These are phyloP conservation scores for Rutidosis leptorrhynchoides DNA, from an alignment of 129 eudicot species.

Conservation along the genomic window DNA sequence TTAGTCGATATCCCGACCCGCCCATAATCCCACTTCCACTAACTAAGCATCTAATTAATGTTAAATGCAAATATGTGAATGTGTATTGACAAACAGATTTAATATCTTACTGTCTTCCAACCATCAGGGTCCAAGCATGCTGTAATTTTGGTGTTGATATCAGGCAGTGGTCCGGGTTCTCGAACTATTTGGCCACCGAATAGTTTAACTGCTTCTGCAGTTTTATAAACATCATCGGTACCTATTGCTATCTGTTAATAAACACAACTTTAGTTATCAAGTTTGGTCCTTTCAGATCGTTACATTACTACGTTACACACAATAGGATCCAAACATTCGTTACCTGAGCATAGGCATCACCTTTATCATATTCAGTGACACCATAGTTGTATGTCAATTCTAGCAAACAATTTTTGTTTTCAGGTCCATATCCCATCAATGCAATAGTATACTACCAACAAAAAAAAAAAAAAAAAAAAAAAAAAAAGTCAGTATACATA, in stretches of 20 bases:
- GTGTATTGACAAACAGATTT: neutral
- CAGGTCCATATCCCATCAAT: conserved; percentile 97
- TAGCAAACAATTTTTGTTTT: conserved; percentile 73
- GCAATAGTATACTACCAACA: conserved; percentile 94
- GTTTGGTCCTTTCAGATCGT: conserved; percentile 4
- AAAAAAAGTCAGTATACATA: conserved; percentile 13
- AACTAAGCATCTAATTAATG: neutral
- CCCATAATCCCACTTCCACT: neutral
- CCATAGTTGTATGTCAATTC: conserved; percentile 95
- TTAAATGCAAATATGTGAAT: neutral
- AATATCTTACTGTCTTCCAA: conserved; percentile 68
- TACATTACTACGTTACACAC: neutral
- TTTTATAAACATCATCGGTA: conserved; percentile 87
- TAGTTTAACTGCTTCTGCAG: conserved; percentile 82
- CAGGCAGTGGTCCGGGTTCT: conserved; percentile 95
- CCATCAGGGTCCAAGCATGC: conserved; percentile 98
- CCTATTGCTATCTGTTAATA: conserved; percentile 81
- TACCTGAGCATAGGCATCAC: conserved; percentile 97
- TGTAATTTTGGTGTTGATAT: conserved; percentile 81
- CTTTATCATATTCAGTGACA: conserved; percentile 82
- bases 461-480: too few relatives aligned
- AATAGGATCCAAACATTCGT: neutral
- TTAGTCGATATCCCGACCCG: neutral
- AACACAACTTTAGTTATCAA: conserved; percentile 14
- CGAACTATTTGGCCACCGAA: conserved; percentile 75